Evolutionary conservation across 2,329 filamentous ascomycete genomes (phyloP).

Genomic region (Anthostomella pinea): DNA sequence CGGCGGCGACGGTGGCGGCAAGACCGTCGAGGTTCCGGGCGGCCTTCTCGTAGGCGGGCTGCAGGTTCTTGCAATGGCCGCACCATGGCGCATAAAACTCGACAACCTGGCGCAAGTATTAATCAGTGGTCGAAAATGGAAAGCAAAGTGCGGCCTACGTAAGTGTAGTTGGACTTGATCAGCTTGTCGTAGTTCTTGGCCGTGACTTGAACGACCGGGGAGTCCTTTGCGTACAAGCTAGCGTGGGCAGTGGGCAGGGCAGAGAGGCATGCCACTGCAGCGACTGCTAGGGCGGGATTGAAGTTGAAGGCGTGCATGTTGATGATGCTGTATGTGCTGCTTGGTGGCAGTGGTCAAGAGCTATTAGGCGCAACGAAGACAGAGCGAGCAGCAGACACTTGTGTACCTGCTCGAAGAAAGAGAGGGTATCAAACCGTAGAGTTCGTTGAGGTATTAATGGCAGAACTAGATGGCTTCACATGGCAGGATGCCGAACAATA

Average conservation of each 20-base stretch:
- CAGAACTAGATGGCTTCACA: too few species aligned
- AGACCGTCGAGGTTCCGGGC: slow-evolving; percentile 86
- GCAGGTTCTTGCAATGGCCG: slow-evolving; percentile 93
- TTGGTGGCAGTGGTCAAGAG: not conserved
- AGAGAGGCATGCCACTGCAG: slow-evolving; percentile 62
- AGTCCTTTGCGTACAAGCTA: slow-evolving; percentile 80
- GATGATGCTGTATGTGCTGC: too few species aligned
- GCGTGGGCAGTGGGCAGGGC: slow-evolving; percentile 64
- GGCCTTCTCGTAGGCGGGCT: slow-evolving; percentile 92
- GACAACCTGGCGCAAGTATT: slow-evolving; percentile 45
- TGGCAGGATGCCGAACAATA: too few species aligned
- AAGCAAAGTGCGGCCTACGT: slow-evolving; percentile 61
- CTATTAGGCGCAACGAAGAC: slow-evolving; percentile 3
- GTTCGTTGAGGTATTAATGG: slow-evolving; percentile 6
- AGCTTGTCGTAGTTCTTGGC: slow-evolving; percentile 75
- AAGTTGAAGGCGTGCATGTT: slow-evolving; percentile 49
- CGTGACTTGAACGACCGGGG: slow-evolving; percentile 80
- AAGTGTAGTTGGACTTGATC: slow-evolving; percentile 88
- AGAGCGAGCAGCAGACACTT: too few species aligned
- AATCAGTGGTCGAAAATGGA: too few species aligned
- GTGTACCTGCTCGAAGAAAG: slow-evolving; percentile 2
- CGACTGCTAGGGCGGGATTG: slow-evolving; percentile 50
- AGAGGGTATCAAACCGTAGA: slow-evolving; percentile 16
- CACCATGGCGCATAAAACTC: slow-evolving; percentile 99
- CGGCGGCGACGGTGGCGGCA: slow-evolving; percentile 88